A percentile compares a stretch with the other conserved stretches of the same genome.
phyloP scores from a whole-genome alignment of 331 rosid species.

The Cucumis variabilis region DNA sequence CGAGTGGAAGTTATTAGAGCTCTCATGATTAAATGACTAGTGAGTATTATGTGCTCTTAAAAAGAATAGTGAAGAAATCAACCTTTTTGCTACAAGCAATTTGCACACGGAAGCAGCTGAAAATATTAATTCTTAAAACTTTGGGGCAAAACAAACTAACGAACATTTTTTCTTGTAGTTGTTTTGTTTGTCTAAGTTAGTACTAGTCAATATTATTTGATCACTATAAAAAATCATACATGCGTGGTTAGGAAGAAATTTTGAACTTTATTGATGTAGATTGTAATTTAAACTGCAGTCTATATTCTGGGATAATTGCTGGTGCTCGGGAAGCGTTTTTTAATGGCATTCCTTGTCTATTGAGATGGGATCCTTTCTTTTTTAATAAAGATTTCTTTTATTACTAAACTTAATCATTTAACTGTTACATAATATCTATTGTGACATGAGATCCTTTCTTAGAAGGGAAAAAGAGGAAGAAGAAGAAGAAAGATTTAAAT shows the following conservation, averaged over 20 bases:
- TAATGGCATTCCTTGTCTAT: conserved; percentile 61
- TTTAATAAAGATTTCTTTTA: neutral
- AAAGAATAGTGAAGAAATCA: neutral
- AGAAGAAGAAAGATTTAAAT: neutral
- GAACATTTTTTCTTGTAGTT: neutral
- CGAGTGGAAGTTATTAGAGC: neutral
- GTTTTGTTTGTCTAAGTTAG: neutral
- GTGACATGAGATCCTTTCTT: conserved; percentile 2
- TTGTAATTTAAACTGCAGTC: conserved; percentile 52
- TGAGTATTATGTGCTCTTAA: neutral
- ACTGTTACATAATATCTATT: neutral
- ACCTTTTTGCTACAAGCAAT: neutral
- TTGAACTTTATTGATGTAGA: conserved; percentile 32
- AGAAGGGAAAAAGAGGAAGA: neutral
- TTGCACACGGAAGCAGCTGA: neutral
- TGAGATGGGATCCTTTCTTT: too few relatives aligned
- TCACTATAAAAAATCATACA: neutral
- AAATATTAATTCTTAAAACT: conserved; percentile 6
- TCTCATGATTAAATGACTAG: neutral
- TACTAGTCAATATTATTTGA: neutral
- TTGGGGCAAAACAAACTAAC: neutral
- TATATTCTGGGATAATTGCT: conserved; percentile 90
- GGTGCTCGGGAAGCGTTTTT: conserved; percentile 97
- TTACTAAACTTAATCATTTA: conserved; percentile 18
- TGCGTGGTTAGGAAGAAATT: neutral